phyloP scores from a whole-genome alignment of 768 basidiomycete species.

The Lactarius psammicola region DNA sequence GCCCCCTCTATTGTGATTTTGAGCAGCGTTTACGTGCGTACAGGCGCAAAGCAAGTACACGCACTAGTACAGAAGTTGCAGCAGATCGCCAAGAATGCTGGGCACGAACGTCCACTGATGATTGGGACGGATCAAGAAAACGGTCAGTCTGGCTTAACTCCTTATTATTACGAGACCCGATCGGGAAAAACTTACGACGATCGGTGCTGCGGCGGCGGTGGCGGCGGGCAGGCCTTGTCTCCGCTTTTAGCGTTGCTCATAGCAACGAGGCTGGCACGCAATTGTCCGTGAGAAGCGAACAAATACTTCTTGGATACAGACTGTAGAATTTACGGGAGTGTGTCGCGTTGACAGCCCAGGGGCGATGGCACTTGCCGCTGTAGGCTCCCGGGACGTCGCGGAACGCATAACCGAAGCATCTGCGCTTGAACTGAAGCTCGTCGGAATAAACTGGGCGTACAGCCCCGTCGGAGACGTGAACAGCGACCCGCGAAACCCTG shows the following conservation, averaged over 20 bases:
- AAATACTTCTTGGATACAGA: neutral
- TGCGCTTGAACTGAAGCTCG: conserved; percentile 54
- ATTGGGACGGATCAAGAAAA: conserved; percentile 77
- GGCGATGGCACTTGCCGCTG: conserved; percentile 68
- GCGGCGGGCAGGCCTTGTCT: conserved; percentile 72
- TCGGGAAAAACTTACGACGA: neutral
- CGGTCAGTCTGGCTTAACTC: conserved; percentile 44
- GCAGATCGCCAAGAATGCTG: conserved; percentile 51
- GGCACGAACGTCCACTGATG: conserved; percentile 56
- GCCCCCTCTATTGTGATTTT: conserved; percentile 5
- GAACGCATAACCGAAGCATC: conserved; percentile 50
- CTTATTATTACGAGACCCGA: conserved; percentile 7
- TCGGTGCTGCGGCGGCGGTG: conserved; percentile 31
- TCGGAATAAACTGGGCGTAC: conserved; percentile 68
- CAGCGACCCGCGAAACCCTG: conserved; percentile 64
- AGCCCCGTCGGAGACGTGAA: conserved; percentile 74
- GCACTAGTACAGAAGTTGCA: conserved; percentile 52
- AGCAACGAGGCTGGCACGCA: conserved; percentile 53
- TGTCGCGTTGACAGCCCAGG: conserved; percentile 51
- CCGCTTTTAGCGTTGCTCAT: conserved; percentile 51
- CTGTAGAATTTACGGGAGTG: neutral
- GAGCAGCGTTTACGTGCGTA: neutral
- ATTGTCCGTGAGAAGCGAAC: conserved; percentile 47
- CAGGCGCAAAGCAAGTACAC: conserved; percentile 53
- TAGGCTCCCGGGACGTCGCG: conserved; percentile 45